Evolutionary conservation across 352 stramenopile species (phyloP), one percentile per base, ranked within the genome.

Genomic region (Blastocystis sp.): DNA sequence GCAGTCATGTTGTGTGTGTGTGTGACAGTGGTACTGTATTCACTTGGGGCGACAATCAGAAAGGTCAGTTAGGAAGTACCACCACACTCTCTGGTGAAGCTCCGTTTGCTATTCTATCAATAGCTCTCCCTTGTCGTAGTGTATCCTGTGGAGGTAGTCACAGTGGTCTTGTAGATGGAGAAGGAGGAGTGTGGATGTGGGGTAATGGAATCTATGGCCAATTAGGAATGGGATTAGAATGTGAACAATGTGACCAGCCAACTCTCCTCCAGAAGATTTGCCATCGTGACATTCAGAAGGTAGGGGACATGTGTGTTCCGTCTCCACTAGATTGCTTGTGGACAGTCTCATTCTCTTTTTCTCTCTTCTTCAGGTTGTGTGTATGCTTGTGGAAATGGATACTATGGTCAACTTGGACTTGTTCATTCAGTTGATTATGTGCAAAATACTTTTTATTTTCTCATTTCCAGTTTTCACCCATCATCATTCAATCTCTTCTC

Each of bases 401-500:
- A 92, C 89, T 86, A 92, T 7, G 92, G 92, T 0, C 92, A 95
- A 65, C 89, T 95, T 5, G 92, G 91, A 0, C 75, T 93, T n/a
- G 88, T 92, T 2, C 88, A 89, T 2, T 61, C 75, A 3, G 80
- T 81, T 0, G 89, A 89, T 37, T 83, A 66, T 43, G 71, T 56
- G 39, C 14, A 11, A 9, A 12, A 24, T 16, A 11, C 4, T 14
- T 11, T 19, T n/a, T 11, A 19, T 6, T 66, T 19, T 83, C 29
- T 39, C 16, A 35, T 43, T 32, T 66, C 39, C 39, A 83, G 71
- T 83, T 83, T 37, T 63, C 46, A 14, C 71, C 71, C 1, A 56
- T 83, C 7, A 16, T 83, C 6, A 37, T 83, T 24, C 46, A 63
- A 37, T 35, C 71, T n/a, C 51, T 83, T 52, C 32, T 83, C 21